Evolutionary conservation across 306 rosid species (phyloP).

Genomic region (Rosa lucieae): DNA sequence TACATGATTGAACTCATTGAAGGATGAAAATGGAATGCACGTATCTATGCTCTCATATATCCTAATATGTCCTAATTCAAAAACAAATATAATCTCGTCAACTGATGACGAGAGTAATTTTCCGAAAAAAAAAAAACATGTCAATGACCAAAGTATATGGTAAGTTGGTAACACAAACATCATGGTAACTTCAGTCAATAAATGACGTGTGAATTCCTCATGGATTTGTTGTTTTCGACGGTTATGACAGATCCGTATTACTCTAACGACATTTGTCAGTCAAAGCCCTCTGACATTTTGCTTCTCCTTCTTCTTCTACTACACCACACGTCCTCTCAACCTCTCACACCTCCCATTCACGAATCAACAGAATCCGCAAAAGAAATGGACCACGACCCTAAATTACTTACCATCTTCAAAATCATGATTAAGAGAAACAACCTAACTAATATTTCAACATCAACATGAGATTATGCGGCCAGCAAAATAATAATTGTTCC

Average conservation of each 20-base stretch:
- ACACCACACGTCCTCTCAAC: not conserved
- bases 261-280: not conserved
- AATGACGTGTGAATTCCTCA: not conserved
- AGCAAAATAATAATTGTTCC: not conserved
- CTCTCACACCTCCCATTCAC: not conserved
- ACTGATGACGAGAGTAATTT: not conserved
- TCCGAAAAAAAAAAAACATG: not conserved
- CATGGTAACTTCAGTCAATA: not conserved
- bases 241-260: not conserved
- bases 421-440: not conserved
- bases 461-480: not conserved
- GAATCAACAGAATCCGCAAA: not conserved
- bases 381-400: not conserved
- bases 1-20: no score
- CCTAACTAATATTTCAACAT: not conserved
- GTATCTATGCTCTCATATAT: no score
- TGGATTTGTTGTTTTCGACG: not conserved
- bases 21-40: no score
- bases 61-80: not conserved
- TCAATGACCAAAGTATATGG: not conserved
- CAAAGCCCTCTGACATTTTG: not conserved
- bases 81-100: not conserved
- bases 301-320: not conserved
- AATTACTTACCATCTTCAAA: not conserved
- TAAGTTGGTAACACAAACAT: not conserved